Evolutionary conservation across 2,329 filamentous ascomycete genomes (phyloP).

Genomic region (Neofusicoccum laricinum): DNA sequence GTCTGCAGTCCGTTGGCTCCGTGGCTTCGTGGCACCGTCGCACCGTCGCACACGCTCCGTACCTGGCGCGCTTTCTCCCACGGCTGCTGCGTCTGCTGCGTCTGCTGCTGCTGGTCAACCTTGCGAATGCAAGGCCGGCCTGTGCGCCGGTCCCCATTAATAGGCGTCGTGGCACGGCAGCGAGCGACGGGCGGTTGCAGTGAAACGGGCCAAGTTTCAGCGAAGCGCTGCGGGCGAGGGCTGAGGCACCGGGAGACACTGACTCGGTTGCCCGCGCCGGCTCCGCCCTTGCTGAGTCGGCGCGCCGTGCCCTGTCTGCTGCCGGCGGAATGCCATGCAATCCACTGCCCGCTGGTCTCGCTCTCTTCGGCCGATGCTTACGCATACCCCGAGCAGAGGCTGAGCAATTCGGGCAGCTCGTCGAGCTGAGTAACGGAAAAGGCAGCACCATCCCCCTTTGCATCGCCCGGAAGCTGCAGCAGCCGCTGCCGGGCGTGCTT

Average conservation of each 20-base stretch:
- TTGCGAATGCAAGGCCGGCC: neutral
- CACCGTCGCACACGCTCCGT: neutral
- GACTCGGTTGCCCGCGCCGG: too few species aligned
- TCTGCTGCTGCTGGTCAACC: neutral
- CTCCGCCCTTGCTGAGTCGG: too few species aligned
- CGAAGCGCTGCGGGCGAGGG: neutral
- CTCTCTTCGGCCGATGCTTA: constrained; percentile 1
- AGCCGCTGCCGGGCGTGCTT: neutral
- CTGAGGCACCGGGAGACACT: too few species aligned
- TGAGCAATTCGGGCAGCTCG: neutral
- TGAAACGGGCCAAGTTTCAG: neutral
- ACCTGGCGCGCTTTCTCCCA: neutral
- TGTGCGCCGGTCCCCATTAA: neutral
- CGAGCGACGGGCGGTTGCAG: neutral
- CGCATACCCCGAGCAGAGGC: neutral
- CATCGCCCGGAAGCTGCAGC: neutral
- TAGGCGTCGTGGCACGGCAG: neutral
- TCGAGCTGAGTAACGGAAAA: neutral
- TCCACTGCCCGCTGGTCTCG: neutral
- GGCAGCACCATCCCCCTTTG: neutral
- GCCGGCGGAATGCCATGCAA: neutral
- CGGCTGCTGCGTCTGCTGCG: neutral
- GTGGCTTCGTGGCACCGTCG: neutral
- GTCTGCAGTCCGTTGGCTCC: neutral
- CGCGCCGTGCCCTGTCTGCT: too few species aligned